Evolutionary conservation across 306 rosid species (phyloP).

Genomic region (Ochetophila trinervis): DNA sequence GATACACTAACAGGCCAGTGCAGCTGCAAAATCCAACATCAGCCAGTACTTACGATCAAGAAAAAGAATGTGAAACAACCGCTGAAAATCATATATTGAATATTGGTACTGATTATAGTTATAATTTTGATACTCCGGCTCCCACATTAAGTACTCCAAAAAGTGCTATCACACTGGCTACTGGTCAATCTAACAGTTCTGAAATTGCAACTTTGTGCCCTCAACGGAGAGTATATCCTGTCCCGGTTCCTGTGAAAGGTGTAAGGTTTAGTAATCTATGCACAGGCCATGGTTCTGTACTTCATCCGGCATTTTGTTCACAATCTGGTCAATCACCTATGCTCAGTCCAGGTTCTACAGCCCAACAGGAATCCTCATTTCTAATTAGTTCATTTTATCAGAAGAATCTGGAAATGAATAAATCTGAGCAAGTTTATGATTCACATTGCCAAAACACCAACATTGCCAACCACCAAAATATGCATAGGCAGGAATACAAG

Average conservation of each 20-base stretch:
- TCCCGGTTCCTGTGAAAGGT: constrained; percentile 64
- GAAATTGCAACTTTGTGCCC: constrained; percentile 48
- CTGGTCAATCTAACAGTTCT: constrained; percentile 62
- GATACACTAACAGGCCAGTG: constrained; percentile 66
- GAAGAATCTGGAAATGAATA: constrained; percentile 37
- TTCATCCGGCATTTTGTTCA: constrained; percentile 48
- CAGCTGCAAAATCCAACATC: constrained; percentile 39
- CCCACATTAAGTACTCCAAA: constrained; percentile 46
- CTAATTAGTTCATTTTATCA: constrained; percentile 55
- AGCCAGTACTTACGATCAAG: constrained; percentile 35
- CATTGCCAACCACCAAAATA: constrained; percentile 26
- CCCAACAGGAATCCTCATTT: constrained; percentile 49
- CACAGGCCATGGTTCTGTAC: constrained; percentile 47
- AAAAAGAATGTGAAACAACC: constrained; percentile 43
- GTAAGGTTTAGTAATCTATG: constrained; percentile 45
- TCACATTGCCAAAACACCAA: constrained; percentile 35
- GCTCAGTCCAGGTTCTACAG: constrained; percentile 41
- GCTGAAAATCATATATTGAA: constrained; percentile 39
- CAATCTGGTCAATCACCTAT: constrained; percentile 50
- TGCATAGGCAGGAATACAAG: constrained; percentile 44
- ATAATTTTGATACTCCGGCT: constrained; percentile 41
- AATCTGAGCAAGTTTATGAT: constrained; percentile 44
- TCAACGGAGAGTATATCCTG: constrained; percentile 45
- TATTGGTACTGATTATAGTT: constrained; percentile 23
- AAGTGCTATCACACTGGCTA: constrained; percentile 39